Evolutionary conservation across 257 asterid genomes (phyloP), one percentile per base, ranked within the genome.

Genomic region (Capsicum baccatum): DNA sequence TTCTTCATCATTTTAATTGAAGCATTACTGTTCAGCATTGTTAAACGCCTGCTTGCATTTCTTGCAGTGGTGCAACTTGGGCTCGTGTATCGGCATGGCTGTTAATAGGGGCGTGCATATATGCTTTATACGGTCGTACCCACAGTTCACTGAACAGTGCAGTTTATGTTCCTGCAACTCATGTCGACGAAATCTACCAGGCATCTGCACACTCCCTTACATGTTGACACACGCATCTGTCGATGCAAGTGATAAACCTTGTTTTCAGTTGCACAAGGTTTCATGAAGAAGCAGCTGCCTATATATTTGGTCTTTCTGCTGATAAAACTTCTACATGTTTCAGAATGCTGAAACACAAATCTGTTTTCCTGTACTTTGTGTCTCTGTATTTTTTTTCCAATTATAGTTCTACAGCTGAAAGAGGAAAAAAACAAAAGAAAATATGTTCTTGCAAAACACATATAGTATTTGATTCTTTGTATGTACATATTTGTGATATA

Each of bases 91-190:
- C 98, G 3, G 58, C 93, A 79, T 97, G 99, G 99, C 90, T 94
- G 83, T 89, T 87, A 4, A 39, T 94, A 56, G 99, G 98, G 44
- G 88, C 71, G 0, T 44, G 92, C 9, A 89, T 95, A 13, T 97
- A 97, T 87, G 60, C 86, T 26, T 86, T 91, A 79, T 97, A 97
- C 13, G 97, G 99, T 57, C 94, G 97, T 14, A 89, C 79, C 19
- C 95, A 95, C 89, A 97, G 99, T 88, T 89, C 96, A 1, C 85
- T 97, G 87, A 89, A 74, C 42, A 84, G 91, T 69, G 99, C 95
- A 19, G 97, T 97, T 60, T 94, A 97, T 52, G 99, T 94, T 15
- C 98, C 99, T 63, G 97, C 95, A 74, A 89, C 96, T 21, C 98
- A 91, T 54, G 94, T 94, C 42, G 97, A 94, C 82, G 98, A 97